Evolutionary conservation across 306 rosid genomes (phyloP), one percentile per base, ranked within the genome.

Genomic region (Castanea mollissima): DNA sequence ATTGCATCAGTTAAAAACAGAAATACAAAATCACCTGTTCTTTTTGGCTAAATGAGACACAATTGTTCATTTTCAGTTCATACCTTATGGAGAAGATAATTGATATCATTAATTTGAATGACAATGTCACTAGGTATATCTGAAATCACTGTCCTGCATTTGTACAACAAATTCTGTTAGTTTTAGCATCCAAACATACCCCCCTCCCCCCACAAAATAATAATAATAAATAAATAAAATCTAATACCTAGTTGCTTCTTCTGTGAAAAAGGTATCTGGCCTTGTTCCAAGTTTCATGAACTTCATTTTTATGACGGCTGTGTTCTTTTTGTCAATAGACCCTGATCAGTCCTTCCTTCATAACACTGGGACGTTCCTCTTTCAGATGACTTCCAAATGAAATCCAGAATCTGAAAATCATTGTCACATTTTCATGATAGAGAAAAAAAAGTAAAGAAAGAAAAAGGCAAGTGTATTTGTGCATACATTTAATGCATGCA

Each of bases 211-310:
- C 10, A 6, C 6, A 38, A 7, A 7, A 38, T 0, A 1, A 38
- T 1, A 2, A 41, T 0, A 41, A 25, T 25, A 25, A 23, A 0
- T 5, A 8, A 2, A 41, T 0, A 8, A 41, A 41, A 41, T 8
- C 46, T 41, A 41, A 63, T 85, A 93, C 99, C 99, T 95, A 74
- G 93, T 91, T 74, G 98, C 96, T 88, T 90, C 90, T 88, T 93
- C 94, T 12, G 92, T 84, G 82, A 87, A 85, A 90, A 95, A 95
- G 81, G 96, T 93, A 79, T 95, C 98, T 2, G 91, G 92, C 88
- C 91, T 90, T 62, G 94, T 91, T 73, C 99, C 99, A 87, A 95
- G 86, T 90, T 95, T 95, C 99, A 95, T 93, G 82, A 90, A 95
- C 97, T 95, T 95, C 99, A 95, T 95, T 69, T 34, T 86, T 73